Base-by-base conservation (phyloP, 495 filamentous ascomycete genomes). In the Penicillium samsonianum region DNA sequence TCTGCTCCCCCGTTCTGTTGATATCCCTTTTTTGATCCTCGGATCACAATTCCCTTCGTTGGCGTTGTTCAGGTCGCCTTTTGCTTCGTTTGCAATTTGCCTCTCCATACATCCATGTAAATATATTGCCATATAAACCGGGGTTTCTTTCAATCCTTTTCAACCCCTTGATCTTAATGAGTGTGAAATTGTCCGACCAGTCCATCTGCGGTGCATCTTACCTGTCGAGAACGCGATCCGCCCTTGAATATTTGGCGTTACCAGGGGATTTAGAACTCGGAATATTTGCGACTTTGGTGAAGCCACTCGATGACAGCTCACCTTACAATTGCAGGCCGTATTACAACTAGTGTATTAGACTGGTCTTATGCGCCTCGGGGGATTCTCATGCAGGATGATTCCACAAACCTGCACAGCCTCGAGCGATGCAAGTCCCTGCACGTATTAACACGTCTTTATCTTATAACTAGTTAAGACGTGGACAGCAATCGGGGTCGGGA, bases 21-120 rank as follows among this genome's bases (percentile, higher is more conserved):
- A 67, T 67, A 67, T 67, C 62, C 65, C 53, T 37, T 6, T 51
- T 47, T 57, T 45, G 43, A 50, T 50, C 49, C 41, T 35, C 20
- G 42, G 26, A 44, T 26, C 31, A 38, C 42, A 17, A 28, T 38
- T 37, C 19, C 43, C 16, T 46, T 50, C 51, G 26, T 61, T 44
- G 66, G 61, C 59, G 61, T 64, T 60, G 41, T 60, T 35, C 19
- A n/a, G 42, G 22, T 19, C 42, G 35, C 50, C 50, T 45, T 22
- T 48, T 33, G 22, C 23, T 43, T 14, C 22, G 35, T n/a, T 42
- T 53, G 31, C 30, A 47, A 35, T 26, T 16, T 55, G 26, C n/a
- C 33, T 28, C 19, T 10, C 17, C 3, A 35, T 53, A 26, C 46
- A 14, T 33, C 11, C 42, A 16, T 55, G 43, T 54, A 54, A 17